Evolutionary conservation across 306 rosid species (phyloP).

Genomic region (Cicer yamashitae): DNA sequence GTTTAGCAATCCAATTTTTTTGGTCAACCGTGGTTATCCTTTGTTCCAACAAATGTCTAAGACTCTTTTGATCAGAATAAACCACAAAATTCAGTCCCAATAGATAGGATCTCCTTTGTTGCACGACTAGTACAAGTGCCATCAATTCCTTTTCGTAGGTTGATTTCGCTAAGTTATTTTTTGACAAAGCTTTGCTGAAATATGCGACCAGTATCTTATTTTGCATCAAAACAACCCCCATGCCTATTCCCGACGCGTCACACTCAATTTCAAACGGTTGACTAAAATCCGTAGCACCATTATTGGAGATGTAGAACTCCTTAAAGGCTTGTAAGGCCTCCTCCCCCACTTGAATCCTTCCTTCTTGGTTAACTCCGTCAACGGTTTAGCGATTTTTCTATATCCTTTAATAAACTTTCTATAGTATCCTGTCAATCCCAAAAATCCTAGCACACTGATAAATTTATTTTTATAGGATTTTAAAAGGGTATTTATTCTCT

Average conservation of each 20-base stretch:
- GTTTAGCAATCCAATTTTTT: background rate
- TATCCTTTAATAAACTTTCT: background rate
- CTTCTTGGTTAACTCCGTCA: background rate
- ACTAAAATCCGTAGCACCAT: background rate
- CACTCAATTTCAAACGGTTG: background rate
- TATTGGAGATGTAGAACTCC: background rate
- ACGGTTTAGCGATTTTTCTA: background rate
- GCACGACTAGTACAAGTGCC: background rate
- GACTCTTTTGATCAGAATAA: background rate
- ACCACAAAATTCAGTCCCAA: background rate
- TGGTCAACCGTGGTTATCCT: background rate
- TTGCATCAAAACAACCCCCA: background rate
- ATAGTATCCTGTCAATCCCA: background rate
- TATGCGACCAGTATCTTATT: background rate
- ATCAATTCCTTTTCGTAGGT: background rate
- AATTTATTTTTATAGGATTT: too few species aligned
- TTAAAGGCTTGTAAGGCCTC: background rate
- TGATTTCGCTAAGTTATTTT: background rate
- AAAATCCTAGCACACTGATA: background rate
- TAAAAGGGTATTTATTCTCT: too few species aligned
- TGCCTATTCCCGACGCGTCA: background rate
- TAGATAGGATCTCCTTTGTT: background rate
- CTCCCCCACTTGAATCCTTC: background rate
- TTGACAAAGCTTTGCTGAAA: background rate
- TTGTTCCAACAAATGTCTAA: background rate